Base-by-base conservation (phyloP, 2,329 filamentous ascomycete genomes). In the Claviceps digitariae region DNA sequence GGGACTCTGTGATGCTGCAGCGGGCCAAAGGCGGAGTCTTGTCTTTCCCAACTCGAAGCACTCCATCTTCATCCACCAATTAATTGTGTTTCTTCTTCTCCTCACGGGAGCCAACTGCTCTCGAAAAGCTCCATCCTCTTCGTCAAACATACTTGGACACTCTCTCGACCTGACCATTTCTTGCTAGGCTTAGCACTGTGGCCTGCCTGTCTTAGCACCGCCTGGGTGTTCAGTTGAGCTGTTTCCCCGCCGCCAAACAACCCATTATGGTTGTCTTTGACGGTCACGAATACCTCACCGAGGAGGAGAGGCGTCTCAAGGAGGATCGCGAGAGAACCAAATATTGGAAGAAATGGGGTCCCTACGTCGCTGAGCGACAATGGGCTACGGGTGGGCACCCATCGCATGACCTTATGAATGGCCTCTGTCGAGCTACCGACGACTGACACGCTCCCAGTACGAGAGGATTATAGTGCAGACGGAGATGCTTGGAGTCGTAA, bases 291-390 rank as follows among this genome's bases (percentile, higher is more conserved):
- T 90, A 89, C 69, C 78, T 91, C 66, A 90, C 86, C 56, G 84
- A 87, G 69, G 91, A 97, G 72, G 91, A 97, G 76, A 86, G 86
- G 69, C 85, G 93, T 50, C 78, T 97, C 61, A 85, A 86, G 65
- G 82, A 95, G 65, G 91, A 97, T 70, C 81, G 83, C 55, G 81
- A 91, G 59, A 84, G 84, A 58, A 79, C 72, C 59, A 91, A 88
- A 69, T 97, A 97, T 74, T 97, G 91, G 91, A 97, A 97, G 81
- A 89, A 86, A 82, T 96, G 90, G 90, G 91, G 91, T 53, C 85
- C 90, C 25, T 97, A 96, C 65, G 84, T 95, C 62, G 83, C 90
- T 53, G 91, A 97, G 74, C 78, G 90, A 65, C 90, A 96, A 74
- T 96, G 91, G 91, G 90, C 90, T 54, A 95, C 90, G 60, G 90